A percentile compares a stretch with the other conserved stretches of the same genome.
phyloP scores from a whole-genome alignment of 176 grass and related monocot species.

The Zea mays region Zm-B73-REFERENCE-NAM-5.0 NC_050101.1:105822501-105823000 shows the following conservation, averaged over 20 bases:
- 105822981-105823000: background rate
- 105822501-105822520: background rate
- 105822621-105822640: background rate
- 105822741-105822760: background rate
- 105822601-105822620: background rate
- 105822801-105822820: slow-evolving; percentile 46
- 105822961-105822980: background rate
- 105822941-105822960: background rate
- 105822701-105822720: no score
- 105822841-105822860: background rate
- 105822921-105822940: background rate
- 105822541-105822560: slow-evolving; percentile 5
- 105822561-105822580: background rate
- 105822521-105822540: background rate
- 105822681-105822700: background rate
- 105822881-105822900: background rate
- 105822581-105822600: background rate
- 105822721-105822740: no score
- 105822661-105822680: slow-evolving; percentile 3
- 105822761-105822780: slow-evolving; percentile 24
- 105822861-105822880: background rate
- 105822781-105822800: slow-evolving; percentile 46
- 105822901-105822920: background rate
- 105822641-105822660: background rate
- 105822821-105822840: slow-evolving; percentile 8